phyloP scores from a whole-genome alignment of 2,329 filamentous ascomycete species.

The Pyrenophora graminea region DNA sequence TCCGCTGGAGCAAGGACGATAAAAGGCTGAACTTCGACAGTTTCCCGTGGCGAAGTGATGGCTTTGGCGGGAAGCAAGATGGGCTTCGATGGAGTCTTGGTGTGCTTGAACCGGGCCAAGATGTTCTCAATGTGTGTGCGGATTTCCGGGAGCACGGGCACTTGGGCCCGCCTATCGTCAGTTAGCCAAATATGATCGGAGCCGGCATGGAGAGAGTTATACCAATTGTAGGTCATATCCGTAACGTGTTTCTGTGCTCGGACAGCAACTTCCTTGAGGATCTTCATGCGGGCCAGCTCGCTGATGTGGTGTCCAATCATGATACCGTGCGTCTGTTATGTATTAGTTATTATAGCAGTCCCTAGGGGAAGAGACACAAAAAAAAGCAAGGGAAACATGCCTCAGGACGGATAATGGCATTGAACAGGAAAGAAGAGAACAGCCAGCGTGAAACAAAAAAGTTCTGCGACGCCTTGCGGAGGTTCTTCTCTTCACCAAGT shows the following conservation, averaged over 20 bases:
- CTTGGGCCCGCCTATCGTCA: slow-evolving; percentile 58
- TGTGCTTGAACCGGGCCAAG: slow-evolving; percentile 62
- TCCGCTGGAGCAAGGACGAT: slow-evolving; percentile 80
- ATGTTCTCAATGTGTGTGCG: slow-evolving; percentile 74
- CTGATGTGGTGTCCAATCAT: slow-evolving; percentile 92
- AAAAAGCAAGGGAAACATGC: slow-evolving; percentile 49
- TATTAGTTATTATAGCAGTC: slow-evolving; percentile 47
- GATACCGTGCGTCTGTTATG: slow-evolving; percentile 58
- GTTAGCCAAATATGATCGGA: slow-evolving; percentile 28
- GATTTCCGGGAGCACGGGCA: slow-evolving; percentile 65
- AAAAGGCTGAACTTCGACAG: slow-evolving; percentile 78
- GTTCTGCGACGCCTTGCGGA: slow-evolving; percentile 71
- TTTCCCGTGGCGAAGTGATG: slow-evolving; percentile 73
- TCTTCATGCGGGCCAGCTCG: slow-evolving; percentile 81
- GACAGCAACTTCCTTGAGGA: slow-evolving; percentile 74
- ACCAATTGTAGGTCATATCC: slow-evolving; percentile 73
- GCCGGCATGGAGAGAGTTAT: slow-evolving; percentile 44
- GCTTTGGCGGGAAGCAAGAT: slow-evolving; percentile 72
- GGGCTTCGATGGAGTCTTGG: slow-evolving; percentile 52
- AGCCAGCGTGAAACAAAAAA: slow-evolving; percentile 92
- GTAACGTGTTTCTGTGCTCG: slow-evolving; percentile 79
- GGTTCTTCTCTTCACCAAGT: slow-evolving; percentile 68
- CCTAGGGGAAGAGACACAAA: background rate
- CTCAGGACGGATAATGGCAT: slow-evolving; percentile 87
- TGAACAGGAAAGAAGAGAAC: slow-evolving; percentile 83